Base-by-base conservation (phyloP, 2,329 filamentous ascomycete genomes). In the Pseudogymnoascus sp. region DNA sequence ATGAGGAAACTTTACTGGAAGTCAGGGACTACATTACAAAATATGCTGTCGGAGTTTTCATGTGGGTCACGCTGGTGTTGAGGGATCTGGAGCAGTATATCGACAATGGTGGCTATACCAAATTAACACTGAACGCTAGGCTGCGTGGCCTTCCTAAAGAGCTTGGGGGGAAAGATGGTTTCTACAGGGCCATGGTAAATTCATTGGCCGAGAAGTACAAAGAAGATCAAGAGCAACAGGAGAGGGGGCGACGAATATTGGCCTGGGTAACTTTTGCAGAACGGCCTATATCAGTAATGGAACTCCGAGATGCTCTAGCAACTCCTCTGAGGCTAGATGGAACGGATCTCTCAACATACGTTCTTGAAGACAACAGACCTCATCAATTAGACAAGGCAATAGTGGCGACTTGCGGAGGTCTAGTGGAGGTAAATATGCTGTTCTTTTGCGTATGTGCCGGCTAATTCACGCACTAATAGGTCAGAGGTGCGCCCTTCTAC, bases 201-300 rank as follows among this genome's bases (percentile, higher is more conserved):
- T 43, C 30, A 16, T 32, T 60, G 9, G 4, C 30, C 8, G 16
- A 47, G 5, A 25, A 28, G 5, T 58, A 38, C 14, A 39, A 32
- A 11, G 6, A 41, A 14, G 4, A 39, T 6, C 25, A 16, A 16
- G 43, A 16, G n/a, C 22, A 50, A 11, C 43, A 50, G 20, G 43
- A 50, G 22, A 14, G 7, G 20, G 60, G 50, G 4, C 37, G 2
- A 20, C 34, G 28, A 22, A 59, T 61, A 37, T 28, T 61, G 7
- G 9, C 20, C 28, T 61, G 60, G 60, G 39, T 57, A 3, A 18
- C 60, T 30, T 61, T 61, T 18, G 50, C 54, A 6, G 22, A 61
- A 14, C 16, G 47, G 32, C 54, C 60, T 25, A 39, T 61, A 22
- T 32, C 16, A 20, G 14, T 32, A 9, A 16, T 5, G 16, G 60